Conservation (phyloP, 768 basidiomycete species). For the Tylopilus intermedius region DNA sequence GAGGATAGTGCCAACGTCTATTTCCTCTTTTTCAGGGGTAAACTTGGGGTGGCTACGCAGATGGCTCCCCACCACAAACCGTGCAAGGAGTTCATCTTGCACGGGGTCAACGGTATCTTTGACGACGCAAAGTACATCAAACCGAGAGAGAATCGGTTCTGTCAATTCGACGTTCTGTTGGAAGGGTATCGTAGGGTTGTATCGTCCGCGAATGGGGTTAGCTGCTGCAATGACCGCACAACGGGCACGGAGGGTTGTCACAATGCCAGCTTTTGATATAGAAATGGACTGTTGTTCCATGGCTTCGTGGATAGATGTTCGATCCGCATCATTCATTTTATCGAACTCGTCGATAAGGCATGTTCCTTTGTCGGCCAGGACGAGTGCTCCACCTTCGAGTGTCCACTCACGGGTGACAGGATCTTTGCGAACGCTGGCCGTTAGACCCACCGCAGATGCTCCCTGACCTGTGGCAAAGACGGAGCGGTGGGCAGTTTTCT, state of each 20-base stretch:
- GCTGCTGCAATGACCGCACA: conserved; percentile 98
- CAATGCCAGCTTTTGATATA: conserved; percentile 97
- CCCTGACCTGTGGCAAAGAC: conserved; percentile 99
- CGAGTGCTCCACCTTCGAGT: conserved; percentile 93
- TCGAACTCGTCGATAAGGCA: conserved; percentile 99
- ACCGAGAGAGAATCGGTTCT: conserved; percentile 95
- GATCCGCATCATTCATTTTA: conserved; percentile 99
- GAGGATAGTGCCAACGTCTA: conserved; percentile 82
- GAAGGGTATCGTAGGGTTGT: conserved; percentile 98
- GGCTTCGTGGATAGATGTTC: conserved; percentile 98
- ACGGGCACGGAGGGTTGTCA: conserved; percentile 95
- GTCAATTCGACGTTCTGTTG: conserved; percentile 98
- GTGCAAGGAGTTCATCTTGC: conserved; percentile 91
- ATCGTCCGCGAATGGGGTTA: conserved; percentile 94
- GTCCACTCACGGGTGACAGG: conserved; percentile 98
- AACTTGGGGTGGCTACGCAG: conserved; percentile 92
- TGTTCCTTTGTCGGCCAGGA: conserved; percentile 96
- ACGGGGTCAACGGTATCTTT: conserved; percentile 97
- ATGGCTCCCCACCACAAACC: conserved; percentile 98
- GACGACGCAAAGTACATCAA: conserved; percentile 96
- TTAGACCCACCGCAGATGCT: conserved; percentile 96
- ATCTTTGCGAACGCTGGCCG: conserved; percentile 98
- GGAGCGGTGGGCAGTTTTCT: conserved; percentile 96
- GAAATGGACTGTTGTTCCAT: conserved; percentile 99
- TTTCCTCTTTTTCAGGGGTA: conserved; percentile 80